Evolutionary conservation across 768 basidiomycete genomes (phyloP), one percentile per base, ranked within the genome.

Genomic region (Pisolithus sp.): DNA sequence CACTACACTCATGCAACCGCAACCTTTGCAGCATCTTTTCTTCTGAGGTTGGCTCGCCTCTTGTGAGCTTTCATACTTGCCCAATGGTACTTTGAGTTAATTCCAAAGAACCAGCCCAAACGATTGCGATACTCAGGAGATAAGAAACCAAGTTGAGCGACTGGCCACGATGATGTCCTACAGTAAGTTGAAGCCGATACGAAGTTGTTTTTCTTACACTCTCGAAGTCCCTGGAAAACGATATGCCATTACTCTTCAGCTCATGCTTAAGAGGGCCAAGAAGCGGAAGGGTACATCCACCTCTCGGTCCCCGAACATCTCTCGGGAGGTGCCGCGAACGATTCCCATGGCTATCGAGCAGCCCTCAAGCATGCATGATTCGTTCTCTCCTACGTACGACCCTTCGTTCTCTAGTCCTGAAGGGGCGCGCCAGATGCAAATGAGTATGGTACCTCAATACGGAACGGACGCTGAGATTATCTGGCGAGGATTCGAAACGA

Each of bases 1-100:
- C 85, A 90, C 63, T 87, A 89, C 60, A 88, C 88, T 13, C 93
- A 97, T 63, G 89, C 90, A 39, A 90, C 91, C 26, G 93, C 93
- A 5, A 95, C 93, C 0, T 97, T 97, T 70, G 81, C 89, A 20
- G 93, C 93, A 12, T 90, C 91, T 4, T 88, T 97, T 68, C 74
- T 95, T 53, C 75, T 97, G 46, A 85, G 93, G 30, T 74, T 96
- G 45, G 82, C 85, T 36, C 82, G 93, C 23, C 75, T 97, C 38
- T 94, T 96, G 89, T 92, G 63, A 69, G 89, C 70, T 23, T 10
- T n/a, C 12, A 1, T n/a, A 17, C 17, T 34, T 26, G 28, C 17
- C 4, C 26, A 20, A 37, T 24, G 10, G 10, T 28, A 20, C 24
- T 41, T 49, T 48, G 44, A 48, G 20, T 36, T 47, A 9, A 28